Percentiles rank a stretch among this genome's conserved stretches.
These are phyloP conservation scores for Ustilago tritici DNA, from an alignment of 1,284 basidiomycete genomes.

Conservation along the genomic window DNA sequence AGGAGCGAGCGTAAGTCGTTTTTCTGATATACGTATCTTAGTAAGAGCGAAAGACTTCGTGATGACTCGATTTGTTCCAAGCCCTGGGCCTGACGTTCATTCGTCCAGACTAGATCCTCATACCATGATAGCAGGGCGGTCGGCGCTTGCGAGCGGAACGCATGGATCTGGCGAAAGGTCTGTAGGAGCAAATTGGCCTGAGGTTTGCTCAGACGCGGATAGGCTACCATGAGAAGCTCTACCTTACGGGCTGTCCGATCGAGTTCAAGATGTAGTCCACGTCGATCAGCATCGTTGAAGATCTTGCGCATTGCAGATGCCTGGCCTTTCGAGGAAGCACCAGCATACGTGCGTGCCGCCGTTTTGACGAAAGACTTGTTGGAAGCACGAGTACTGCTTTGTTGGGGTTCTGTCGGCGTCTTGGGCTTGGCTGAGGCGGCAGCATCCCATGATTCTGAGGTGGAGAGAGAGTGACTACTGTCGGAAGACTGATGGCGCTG, in stretches of 20 bases:
- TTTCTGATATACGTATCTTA: conserved; percentile 25
- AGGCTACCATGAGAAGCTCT: conserved; percentile 5
- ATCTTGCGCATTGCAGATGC: too few relatives aligned
- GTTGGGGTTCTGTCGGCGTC: neutral
- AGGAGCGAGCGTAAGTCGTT: conserved; percentile 33
- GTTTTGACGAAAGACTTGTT: neutral
- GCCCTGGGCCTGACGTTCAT: conserved; percentile 24
- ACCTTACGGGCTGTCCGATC: neutral
- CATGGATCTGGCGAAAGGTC: conserved; percentile 9
- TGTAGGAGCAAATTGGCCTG: conserved; percentile 21
- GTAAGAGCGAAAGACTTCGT: conserved; percentile 24
- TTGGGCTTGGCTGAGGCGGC: neutral
- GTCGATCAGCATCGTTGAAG: too few relatives aligned
- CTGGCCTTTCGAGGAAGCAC: neutral
- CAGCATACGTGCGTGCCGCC: neutral
- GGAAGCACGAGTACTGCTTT: neutral
- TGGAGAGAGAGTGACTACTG: neutral
- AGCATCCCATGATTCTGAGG: neutral
- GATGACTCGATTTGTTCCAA: conserved; percentile 18
- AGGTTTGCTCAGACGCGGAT: conserved; percentile 15
- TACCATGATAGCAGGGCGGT: conserved; percentile 33
- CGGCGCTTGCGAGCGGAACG: conserved; percentile 13
- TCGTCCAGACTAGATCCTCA: conserved; percentile 36
- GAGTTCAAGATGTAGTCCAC: neutral
- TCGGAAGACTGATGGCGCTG: neutral